Base-by-base conservation (phyloP, 2,329 filamentous ascomycete genomes). In the Botryotinia convoluta region DNA sequence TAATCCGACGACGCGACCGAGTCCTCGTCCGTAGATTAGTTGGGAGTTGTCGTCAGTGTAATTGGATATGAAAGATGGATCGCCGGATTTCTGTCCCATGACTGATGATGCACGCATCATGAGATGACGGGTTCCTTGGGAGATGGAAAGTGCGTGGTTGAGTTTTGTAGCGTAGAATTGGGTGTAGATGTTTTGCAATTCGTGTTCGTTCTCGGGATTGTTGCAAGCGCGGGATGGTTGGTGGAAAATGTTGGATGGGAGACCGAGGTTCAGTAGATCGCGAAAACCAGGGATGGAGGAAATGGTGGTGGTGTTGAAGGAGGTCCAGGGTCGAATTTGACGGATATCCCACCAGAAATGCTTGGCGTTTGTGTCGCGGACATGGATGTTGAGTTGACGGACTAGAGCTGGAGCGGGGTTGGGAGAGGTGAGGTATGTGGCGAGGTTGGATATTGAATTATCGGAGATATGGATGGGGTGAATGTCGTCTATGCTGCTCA, bases 311-410 rank as follows among this genome's bases (percentile, higher is more conserved):
- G 93, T 85, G 76, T 89, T 93, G 87, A 98, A 98, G 77, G 89
- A 88, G 69, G 88, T 88, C 95, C 95, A 98, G 75, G 90, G 88
- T 75, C 93, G 90, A 77, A 98, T 86, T 81, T 97, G 95, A 77
- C 95, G 92, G 74, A 97, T 88, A 80, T 98, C 95, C 93, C 94
- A 98, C 95, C 95, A 98, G 83, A 95, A 97, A 84, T 97, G 91
- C 82, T 91, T 93, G 79, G 88, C 91, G 83, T 87, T 88, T 79
- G 87, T 90, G 81, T 90, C 92, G 76, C 86, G 89, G 79, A 86
- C 85, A 76, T 84, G 90, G 80, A 92, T 91, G 74, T 92, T 93
- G 77, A 95, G 89, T 77, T 91, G 92, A 79, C 92, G 92, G 54
- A 97, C 93, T 48, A 97, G 86, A 59, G 92, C 91, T 29, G 95